These are phyloP conservation scores for Cicer bijugum DNA, from an alignment of 306 rosid species.

Conservation along the genomic window DNA sequence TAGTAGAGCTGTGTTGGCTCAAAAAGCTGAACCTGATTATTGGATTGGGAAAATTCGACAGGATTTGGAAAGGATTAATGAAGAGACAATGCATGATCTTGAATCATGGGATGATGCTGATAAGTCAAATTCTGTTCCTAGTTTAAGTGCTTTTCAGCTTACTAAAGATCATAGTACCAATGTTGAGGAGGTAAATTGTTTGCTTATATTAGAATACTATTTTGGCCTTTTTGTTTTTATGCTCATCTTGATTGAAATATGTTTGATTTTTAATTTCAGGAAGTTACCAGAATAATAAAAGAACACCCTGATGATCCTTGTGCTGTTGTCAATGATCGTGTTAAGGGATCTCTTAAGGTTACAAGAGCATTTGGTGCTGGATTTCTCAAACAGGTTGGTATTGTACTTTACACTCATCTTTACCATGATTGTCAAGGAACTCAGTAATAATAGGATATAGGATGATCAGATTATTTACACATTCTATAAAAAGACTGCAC, in stretches of 20 bases:
- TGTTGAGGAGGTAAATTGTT: constrained; percentile 64
- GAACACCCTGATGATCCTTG: constrained; percentile 89
- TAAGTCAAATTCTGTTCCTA: constrained; percentile 55
- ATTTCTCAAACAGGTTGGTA: constrained; percentile 89
- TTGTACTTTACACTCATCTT: constrained; percentile 15
- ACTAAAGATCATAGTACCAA: constrained; percentile 89
- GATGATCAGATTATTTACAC: not conserved
- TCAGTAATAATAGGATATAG: not conserved
- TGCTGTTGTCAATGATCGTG: constrained; percentile 87
- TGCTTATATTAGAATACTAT: constrained; percentile 21
- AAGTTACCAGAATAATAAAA: constrained; percentile 72
- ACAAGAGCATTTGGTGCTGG: constrained; percentile 98
- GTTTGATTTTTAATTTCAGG: constrained; percentile 58
- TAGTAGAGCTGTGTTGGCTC: constrained; percentile 88
- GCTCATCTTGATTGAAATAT: constrained; percentile 27
- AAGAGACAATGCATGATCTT: constrained; percentile 89
- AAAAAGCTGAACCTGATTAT: constrained; percentile 89
- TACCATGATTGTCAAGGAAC: constrained; percentile 20
- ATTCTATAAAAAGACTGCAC: constrained; percentile 27
- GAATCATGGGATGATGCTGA: constrained; percentile 76
- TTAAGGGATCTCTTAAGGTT: constrained; percentile 93
- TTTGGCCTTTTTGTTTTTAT: constrained; percentile 33
- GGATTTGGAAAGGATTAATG: constrained; percentile 92
- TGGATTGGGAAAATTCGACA: constrained; percentile 89
- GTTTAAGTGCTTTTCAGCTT: constrained; percentile 70